These are phyloP conservation scores for Echeveria elegans DNA, from an alignment of 164 flowering plant genomes.

Conservation along the genomic window DNA sequence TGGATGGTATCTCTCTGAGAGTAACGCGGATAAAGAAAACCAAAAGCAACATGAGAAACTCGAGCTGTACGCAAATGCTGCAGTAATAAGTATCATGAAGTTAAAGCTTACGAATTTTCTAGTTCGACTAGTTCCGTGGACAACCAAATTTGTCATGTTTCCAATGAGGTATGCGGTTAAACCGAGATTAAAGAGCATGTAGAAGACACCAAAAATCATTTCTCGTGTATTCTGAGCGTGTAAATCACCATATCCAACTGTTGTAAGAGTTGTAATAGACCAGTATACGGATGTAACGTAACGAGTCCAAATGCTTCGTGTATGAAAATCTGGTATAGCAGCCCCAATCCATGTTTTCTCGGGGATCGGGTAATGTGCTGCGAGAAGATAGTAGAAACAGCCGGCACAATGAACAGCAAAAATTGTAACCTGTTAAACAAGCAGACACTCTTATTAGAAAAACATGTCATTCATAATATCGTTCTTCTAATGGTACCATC, in stretches of 20 bases:
- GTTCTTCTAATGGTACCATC: no score
- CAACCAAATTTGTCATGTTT: slow-evolving; percentile 15
- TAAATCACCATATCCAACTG: slow-evolving; percentile 15
- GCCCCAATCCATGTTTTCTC: slow-evolving; percentile 10
- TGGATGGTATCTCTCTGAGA: slow-evolving; percentile 83
- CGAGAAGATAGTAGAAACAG: slow-evolving; percentile 11
- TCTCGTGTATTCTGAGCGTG: slow-evolving; percentile 11
- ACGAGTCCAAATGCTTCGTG: slow-evolving; percentile 10
- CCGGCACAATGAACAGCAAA: slow-evolving; percentile 12
- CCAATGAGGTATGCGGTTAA: slow-evolving; percentile 12
- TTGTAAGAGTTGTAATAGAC: slow-evolving; percentile 13
- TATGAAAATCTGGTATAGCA: slow-evolving; percentile 2
- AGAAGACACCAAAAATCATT: slow-evolving; percentile 9
- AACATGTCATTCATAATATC: no score
- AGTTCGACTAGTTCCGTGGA: slow-evolving; percentile 13
- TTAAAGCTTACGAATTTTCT: slow-evolving; percentile 9
- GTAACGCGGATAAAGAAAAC: not conserved
- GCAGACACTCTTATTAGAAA: not conserved
- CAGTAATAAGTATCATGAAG: not conserved
- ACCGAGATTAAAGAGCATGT: slow-evolving; percentile 13
- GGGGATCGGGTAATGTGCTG: slow-evolving; percentile 8
- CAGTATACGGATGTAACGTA: slow-evolving; percentile 14
- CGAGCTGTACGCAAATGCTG: not conserved
- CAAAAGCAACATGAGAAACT: not conserved
- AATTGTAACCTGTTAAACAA: slow-evolving; percentile 9